Evolutionary conservation across 768 basidiomycete genomes (phyloP).

Genomic region (Naganishia antarctica): DNA sequence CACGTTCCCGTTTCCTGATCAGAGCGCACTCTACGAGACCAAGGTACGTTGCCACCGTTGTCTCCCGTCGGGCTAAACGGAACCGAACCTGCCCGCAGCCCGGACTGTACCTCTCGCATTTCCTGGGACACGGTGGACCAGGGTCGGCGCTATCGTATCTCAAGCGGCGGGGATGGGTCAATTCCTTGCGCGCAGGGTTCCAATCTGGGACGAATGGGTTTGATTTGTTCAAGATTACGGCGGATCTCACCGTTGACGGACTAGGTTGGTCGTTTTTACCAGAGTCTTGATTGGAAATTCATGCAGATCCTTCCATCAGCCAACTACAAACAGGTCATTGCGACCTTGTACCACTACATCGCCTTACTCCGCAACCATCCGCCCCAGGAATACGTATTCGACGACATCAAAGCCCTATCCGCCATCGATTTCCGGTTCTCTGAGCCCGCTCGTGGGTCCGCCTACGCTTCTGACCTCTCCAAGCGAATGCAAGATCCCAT

Average conservation of each 20-base stretch:
- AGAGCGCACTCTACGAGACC: constrained; percentile 55
- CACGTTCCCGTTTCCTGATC: constrained; percentile 56
- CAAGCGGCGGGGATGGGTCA: constrained; percentile 82
- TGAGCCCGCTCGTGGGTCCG: constrained; percentile 73
- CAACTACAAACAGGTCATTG: constrained; percentile 68
- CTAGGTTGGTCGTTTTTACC: constrained; percentile 62
- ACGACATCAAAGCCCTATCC: constrained; percentile 68
- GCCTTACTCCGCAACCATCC: constrained; percentile 49
- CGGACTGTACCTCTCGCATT: constrained; percentile 69
- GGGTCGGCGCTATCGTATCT: constrained; percentile 87
- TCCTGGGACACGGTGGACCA: constrained; percentile 69
- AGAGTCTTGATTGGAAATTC: background rate
- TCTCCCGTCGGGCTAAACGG: too few species aligned
- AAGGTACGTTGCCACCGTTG: constrained; percentile 47
- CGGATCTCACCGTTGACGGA: constrained; percentile 75
- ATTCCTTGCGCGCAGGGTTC: constrained; percentile 63
- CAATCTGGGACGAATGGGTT: constrained; percentile 69
- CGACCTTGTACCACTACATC: constrained; percentile 70
- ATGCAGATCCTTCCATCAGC: constrained; percentile 52
- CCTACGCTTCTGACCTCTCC: constrained; percentile 70
- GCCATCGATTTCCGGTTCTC: constrained; percentile 80
- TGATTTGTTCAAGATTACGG: constrained; percentile 75
- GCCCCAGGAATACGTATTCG: constrained; percentile 59
- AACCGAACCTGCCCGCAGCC: constrained; percentile 54
- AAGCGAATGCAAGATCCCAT: constrained; percentile 74